A percentile compares a stretch with the other conserved stretches of the same genome.
Conservation (phyloP, 768 basidiomycete genomes). For the Lepiota brunneoincarnata region DNA sequence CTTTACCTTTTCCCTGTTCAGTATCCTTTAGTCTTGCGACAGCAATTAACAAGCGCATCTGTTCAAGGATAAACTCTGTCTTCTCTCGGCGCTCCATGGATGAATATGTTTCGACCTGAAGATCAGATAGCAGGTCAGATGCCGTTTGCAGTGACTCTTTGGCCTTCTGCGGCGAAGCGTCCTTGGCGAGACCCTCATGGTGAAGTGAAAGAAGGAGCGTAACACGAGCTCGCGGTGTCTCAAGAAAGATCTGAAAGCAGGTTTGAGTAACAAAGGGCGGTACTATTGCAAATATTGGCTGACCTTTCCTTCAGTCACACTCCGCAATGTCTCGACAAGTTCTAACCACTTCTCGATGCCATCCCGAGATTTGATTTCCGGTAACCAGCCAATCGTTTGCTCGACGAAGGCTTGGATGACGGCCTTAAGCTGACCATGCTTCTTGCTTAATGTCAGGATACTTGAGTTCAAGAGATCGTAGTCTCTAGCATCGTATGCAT, state of each 20-base stretch:
- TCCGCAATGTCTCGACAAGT: slow-evolving; percentile 83
- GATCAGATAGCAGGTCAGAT: slow-evolving; percentile 88
- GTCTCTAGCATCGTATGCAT: slow-evolving; percentile 71
- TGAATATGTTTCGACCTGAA: slow-evolving; percentile 98
- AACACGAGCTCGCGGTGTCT: slow-evolving; percentile 93
- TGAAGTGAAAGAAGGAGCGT: slow-evolving; percentile 84
- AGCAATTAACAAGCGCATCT: slow-evolving; percentile 86
- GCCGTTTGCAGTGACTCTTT: slow-evolving; percentile 82
- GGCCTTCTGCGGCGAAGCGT: slow-evolving; percentile 22
- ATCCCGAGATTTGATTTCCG: slow-evolving; percentile 64
- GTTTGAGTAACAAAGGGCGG: background rate
- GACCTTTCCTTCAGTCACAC: slow-evolving; percentile 96
- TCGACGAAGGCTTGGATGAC: slow-evolving; percentile 93
- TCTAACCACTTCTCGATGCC: slow-evolving; percentile 81
- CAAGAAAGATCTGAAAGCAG: slow-evolving; percentile 79
- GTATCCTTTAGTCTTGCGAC: slow-evolving; percentile 76
- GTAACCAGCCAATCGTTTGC: slow-evolving; percentile 76
- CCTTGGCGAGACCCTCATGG: slow-evolving; percentile 64
- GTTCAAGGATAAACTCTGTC: slow-evolving; percentile 96
- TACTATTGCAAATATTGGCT: slow-evolving; percentile 19
- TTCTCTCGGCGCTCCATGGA: slow-evolving; percentile 98
- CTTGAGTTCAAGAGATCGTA: slow-evolving; percentile 69
- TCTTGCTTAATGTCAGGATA: slow-evolving; percentile 77
- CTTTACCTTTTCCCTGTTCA: slow-evolving; percentile 53
- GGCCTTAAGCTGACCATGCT: slow-evolving; percentile 94